A percentile compares a stretch with the other conserved stretches of the same genome.
These are phyloP conservation scores for Ramaria sp. DNA, from an alignment of 768 basidiomycete species.

Conservation along the genomic window DNA sequence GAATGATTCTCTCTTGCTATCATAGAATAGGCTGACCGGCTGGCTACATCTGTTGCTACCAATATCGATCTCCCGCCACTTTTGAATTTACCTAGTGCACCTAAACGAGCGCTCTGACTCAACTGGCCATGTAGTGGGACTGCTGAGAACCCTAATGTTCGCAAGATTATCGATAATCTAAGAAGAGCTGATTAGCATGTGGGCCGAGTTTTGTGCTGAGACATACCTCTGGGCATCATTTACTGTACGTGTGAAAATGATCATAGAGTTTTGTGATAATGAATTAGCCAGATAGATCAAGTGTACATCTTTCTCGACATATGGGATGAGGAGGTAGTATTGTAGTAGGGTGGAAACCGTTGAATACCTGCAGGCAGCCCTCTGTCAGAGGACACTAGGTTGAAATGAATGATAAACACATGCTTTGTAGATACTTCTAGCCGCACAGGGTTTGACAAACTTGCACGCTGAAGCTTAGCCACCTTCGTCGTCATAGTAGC, in stretches of 20 bases:
- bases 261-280: slow-evolving; percentile 84
- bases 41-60: slow-evolving; percentile 95
- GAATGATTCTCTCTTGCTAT: not conserved
- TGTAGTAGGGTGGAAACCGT: slow-evolving; percentile 93
- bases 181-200: not conserved
- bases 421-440: slow-evolving; percentile 92
- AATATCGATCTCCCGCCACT: slow-evolving; percentile 84
- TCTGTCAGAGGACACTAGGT: not conserved
- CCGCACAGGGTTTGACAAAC: slow-evolving; percentile 84
- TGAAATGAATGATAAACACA: slow-evolving; percentile 17
- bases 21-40: too few species aligned
- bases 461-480: slow-evolving; percentile 89
- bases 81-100: slow-evolving; percentile 92
- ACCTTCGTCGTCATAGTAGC: slow-evolving; percentile 99
- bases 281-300: slow-evolving; percentile 83
- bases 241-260: slow-evolving; percentile 94
- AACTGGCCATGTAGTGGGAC: slow-evolving; percentile 94
- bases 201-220: not conserved
- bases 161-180: slow-evolving; percentile 80
- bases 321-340: slow-evolving; percentile 89
- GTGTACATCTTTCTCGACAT: slow-evolving; percentile 85
- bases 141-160: slow-evolving; percentile 86
- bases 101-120: slow-evolving; percentile 85
- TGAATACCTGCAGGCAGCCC: slow-evolving; percentile 57
- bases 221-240: slow-evolving; percentile 76